Percentiles rank a stretch among this genome's conserved stretches.
Conservation (phyloP, 2,329 filamentous ascomycete genomes). For the Rasamsonia emersonii region DNA sequence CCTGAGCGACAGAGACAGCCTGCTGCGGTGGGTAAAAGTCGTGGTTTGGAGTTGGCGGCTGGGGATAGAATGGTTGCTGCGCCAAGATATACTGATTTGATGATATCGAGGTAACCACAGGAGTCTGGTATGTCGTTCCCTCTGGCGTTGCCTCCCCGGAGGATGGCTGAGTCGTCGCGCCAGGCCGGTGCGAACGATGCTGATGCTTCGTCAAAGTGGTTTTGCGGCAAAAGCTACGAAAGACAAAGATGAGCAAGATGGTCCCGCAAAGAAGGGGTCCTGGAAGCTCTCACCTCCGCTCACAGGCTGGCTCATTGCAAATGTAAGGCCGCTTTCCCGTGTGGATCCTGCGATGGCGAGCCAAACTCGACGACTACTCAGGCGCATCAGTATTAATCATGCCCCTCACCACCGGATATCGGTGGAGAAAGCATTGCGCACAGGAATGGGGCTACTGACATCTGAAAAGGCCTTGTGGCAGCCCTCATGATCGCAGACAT, state of each 20-base stretch:
- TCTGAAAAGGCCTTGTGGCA: slow-evolving; percentile 38
- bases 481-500: slow-evolving; percentile 34
- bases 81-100: slow-evolving; percentile 28
- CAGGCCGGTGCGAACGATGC: slow-evolving; percentile 29
- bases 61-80: slow-evolving; percentile 28
- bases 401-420: slow-evolving; percentile 6
- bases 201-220: slow-evolving; percentile 34
- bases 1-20: slow-evolving; percentile 20
- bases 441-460: slow-evolving; percentile 19
- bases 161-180: slow-evolving; percentile 23
- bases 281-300: slow-evolving; percentile 23
- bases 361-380: slow-evolving; percentile 30
- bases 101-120: slow-evolving; percentile 21
- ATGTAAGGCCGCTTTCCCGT: slow-evolving; percentile 34
- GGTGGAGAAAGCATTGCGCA: neutral
- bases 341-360: slow-evolving; percentile 32
- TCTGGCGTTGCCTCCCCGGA: slow-evolving; percentile 30
- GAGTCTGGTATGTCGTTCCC: slow-evolving; percentile 23
- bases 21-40: slow-evolving; percentile 27
- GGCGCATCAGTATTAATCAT: too few relatives aligned
- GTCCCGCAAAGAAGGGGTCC: neutral
- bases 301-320: slow-evolving; percentile 31
- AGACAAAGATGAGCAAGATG: slow-evolving; percentile 1
- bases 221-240: slow-evolving; percentile 30
- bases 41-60: slow-evolving; percentile 24